Evolutionary conservation across 1,284 basidiomycete species (phyloP), one percentile per base, ranked within the genome.

Genomic region (Ustilago esculenta): DNA sequence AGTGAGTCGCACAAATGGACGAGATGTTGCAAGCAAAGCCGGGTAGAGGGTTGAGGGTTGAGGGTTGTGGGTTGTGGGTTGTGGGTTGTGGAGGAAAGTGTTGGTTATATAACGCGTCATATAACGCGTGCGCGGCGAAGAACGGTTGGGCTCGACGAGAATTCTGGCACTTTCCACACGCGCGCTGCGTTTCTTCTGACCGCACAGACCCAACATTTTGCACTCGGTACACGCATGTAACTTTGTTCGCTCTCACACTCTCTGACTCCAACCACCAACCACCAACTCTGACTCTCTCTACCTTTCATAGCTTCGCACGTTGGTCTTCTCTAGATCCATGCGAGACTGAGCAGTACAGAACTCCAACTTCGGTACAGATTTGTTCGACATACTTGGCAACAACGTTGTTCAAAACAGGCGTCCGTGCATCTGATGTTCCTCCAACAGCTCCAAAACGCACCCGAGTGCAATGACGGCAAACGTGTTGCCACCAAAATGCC

Each of bases 391-490:
- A n/a, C n/a, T n/a, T n/a, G 32, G 14, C 25, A 34, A 37, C n/a
- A 15, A 34, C 34, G 5, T 18, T 30, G 10, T 20, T 49, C 47
- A 54, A 42, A 54, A 54, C 10, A 49, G n/a, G 4, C 41, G 40
- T 0, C 51, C 58, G 15, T 46, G 25, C 32, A 17, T 15, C 46
- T 33, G 18, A 35, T 53, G 40, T 11, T 54, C 43, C 47, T 60
- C 52, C 21, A 67, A 12, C 33, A 44, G n/a, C 43, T 60, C 51
- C 25, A 67, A 29, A 33, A 67, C 27, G 10, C 51, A 55, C 5
- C 56, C 44, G 2, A 67, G 40, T 34, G 64, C 51, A n/a, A 67
- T 32, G 12, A 67, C 43, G 10, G 64, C 56, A 44, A 67, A 67
- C 11, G 57, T 60, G 48, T 61, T 57, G 9, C 64, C 57, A 1